Conservation (phyloP, 116 monocot genomes). For the Iris pallida region DNA sequence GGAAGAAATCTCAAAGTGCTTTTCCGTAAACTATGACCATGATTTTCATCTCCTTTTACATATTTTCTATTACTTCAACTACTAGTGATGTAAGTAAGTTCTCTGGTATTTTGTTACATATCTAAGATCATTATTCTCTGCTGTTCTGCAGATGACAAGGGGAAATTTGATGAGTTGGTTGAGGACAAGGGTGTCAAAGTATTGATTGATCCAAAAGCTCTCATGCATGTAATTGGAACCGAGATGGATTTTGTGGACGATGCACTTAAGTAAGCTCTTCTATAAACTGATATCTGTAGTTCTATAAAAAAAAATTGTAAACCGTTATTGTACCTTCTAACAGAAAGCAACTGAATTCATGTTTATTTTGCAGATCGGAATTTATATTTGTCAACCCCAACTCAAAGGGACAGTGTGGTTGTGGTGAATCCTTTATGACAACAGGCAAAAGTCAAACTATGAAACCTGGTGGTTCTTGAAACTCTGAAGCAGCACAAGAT, state of each 20-base stretch:
- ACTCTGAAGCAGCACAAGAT: neutral
- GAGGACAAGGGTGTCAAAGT: conserved; percentile 87
- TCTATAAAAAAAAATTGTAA: neutral
- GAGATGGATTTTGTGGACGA: conserved; percentile 95
- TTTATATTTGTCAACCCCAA: conserved; percentile 29
- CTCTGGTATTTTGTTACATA: no score
- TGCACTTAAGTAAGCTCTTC: conserved; percentile 42
- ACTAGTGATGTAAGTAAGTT: no score
- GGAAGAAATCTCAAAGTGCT: no score
- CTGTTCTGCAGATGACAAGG: conserved; percentile 56
- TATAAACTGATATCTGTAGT: neutral
- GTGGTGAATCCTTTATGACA: conserved; percentile 18
- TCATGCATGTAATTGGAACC: conserved; percentile 86
- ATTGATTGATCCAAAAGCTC: conserved; percentile 80
- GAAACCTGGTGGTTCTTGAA: conserved; percentile 1
- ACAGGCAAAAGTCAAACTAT: neutral
- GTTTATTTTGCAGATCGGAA: conserved; percentile 50
- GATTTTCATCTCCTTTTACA: no score
- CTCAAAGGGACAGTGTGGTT: conserved; percentile 14
- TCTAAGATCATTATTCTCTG: no score
- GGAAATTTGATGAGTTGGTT: conserved; percentile 83
- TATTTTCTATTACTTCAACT: no score
- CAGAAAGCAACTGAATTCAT: neutral
- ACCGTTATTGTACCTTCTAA: no score
- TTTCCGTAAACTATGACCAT: no score